phyloP scores from a whole-genome alignment of 805 yeast genomes.

The Lachancea fermentati region DNA sequence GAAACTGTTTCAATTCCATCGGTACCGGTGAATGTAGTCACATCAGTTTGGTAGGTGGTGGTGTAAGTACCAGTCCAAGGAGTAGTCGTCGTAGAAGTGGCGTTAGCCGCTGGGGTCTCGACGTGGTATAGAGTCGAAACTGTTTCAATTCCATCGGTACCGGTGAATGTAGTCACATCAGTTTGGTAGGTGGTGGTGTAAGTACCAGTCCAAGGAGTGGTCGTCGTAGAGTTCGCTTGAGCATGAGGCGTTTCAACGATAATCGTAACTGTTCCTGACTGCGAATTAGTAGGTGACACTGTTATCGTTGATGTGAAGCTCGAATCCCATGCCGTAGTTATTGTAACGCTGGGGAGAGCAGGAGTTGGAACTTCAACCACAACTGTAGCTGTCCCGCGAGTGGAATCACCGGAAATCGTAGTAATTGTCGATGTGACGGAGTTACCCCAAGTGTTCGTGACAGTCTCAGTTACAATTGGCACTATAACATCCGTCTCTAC shows the following conservation, averaged over 20 bases:
- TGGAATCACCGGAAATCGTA: slow-evolving; percentile 8
- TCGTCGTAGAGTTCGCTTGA: slow-evolving; percentile 13
- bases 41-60: slow-evolving; percentile 12
- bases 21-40: slow-evolving; percentile 9
- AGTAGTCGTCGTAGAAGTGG: slow-evolving; percentile 13
- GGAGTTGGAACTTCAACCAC: slow-evolving; percentile 11
- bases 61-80: slow-evolving; percentile 13
- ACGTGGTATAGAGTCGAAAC: slow-evolving; percentile 11
- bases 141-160: slow-evolving; percentile 9
- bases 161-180: slow-evolving; percentile 5
- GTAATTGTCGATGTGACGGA: slow-evolving; percentile 8
- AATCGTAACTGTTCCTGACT: slow-evolving; percentile 8
- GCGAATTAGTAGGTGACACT: not conserved
- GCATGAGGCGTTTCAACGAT: slow-evolving; percentile 14
- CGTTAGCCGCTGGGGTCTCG: slow-evolving; percentile 15
- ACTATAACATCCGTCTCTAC: slow-evolving; percentile 7
- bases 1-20: slow-evolving; percentile 10
- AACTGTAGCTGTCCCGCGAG: slow-evolving; percentile 10
- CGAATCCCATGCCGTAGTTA: not conserved
- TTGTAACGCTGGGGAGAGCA: slow-evolving; percentile 6
- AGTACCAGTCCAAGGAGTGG: slow-evolving; percentile 4
- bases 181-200: slow-evolving; percentile 11
- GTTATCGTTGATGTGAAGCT: not conserved
- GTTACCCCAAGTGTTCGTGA: slow-evolving; percentile 6
- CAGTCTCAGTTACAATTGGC: slow-evolving; percentile 9